Evolutionary conservation across 2,329 filamentous ascomycete species (phyloP).

Genomic region (Myriosclerotinia scirpicola): DNA sequence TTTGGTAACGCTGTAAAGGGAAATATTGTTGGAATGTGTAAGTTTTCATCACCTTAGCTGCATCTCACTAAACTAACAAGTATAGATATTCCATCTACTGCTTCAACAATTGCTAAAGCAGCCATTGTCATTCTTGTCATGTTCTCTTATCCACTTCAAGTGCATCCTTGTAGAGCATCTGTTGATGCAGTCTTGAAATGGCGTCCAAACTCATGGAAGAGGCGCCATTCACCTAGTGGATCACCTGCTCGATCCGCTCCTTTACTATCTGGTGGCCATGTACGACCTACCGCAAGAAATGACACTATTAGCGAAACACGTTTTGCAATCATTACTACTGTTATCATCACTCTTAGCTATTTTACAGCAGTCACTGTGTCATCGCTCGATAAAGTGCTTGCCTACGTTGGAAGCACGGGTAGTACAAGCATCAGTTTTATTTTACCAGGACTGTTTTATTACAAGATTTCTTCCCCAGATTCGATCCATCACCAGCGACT

Average conservation of each 20-base stretch:
- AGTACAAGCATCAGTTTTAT: conserved; percentile 97
- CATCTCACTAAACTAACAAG: conserved; percentile 19
- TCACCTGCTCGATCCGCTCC: conserved; percentile 43
- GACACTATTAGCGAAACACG: conserved; percentile 78
- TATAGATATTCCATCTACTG: conserved; percentile 67
- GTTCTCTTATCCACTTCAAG: conserved; percentile 93
- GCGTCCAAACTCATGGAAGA: conserved; percentile 59
- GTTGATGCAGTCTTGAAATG: conserved; percentile 92
- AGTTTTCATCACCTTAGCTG: conserved; percentile 40
- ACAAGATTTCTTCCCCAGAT: conserved; percentile 92
- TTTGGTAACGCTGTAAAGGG: conserved; percentile 87
- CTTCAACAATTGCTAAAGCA: conserved; percentile 88
- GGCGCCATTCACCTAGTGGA: conserved; percentile 39
- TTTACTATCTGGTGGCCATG: conserved; percentile 48
- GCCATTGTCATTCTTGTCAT: conserved; percentile 95
- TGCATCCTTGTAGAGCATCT: conserved; percentile 94
- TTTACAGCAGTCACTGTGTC: conserved; percentile 87
- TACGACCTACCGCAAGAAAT: conserved; percentile 48
- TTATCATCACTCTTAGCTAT: conserved; percentile 82
- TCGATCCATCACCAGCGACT: conserved; percentile 82
- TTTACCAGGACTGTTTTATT: conserved; percentile 93
- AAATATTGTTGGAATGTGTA: conserved; percentile 94
- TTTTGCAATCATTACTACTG: conserved; percentile 85
- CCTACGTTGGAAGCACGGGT: conserved; percentile 92
- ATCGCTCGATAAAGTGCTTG: conserved; percentile 85